Base-by-base conservation (phyloP, 768 basidiomycete genomes). In the Suillus paluster region DNA sequence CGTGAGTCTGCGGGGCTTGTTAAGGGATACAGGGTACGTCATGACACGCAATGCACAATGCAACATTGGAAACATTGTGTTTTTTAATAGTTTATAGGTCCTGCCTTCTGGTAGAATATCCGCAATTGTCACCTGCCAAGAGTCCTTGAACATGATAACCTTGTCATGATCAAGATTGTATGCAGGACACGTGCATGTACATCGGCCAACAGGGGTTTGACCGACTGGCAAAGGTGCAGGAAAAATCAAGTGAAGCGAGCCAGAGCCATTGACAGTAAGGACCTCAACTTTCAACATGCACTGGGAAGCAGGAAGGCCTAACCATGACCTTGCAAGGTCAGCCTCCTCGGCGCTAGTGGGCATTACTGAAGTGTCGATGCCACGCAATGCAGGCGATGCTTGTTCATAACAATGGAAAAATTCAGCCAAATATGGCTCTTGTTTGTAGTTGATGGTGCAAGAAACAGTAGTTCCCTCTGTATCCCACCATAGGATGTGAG, bases 31-130 rank as follows among this genome's bases (percentile, higher is more conserved):
- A 46, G n/a, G 27, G 34, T 15, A 62, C 41, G n/a, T 62, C 39
- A 12, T 49, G 25, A 27, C 33, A 48, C 2, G 46, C 45, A 5
- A 62, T 25, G 21, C 74, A 56, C n/a, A 36, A 55, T 0, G 75
- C 73, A 33, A 79, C 56, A 52, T 74, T 58, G 12, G 60, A 61
- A 4, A 76, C 70, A 1, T 58, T 25, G 5, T 57, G 21, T 17
- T 59, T 27, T 7, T 71, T 64, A 78, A 62, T 8, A 52, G 30
- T 19, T n/a, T 23, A 12, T 75, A 64, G 14, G 67, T 67, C 2
- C 64, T 62, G 0, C 61, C 58, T 61, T 77, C 77, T n/a, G 67
- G 62, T 49, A 64, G 58, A 38, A 69, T 39, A 7, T 42, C 54
- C 36, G 44, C 23, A 3, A 58, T 42, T 2, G 7, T 27, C 4